phyloP scores from a whole-genome alignment of 306 rosid genomes.

The Gynostemma pentaphyllum region DNA sequence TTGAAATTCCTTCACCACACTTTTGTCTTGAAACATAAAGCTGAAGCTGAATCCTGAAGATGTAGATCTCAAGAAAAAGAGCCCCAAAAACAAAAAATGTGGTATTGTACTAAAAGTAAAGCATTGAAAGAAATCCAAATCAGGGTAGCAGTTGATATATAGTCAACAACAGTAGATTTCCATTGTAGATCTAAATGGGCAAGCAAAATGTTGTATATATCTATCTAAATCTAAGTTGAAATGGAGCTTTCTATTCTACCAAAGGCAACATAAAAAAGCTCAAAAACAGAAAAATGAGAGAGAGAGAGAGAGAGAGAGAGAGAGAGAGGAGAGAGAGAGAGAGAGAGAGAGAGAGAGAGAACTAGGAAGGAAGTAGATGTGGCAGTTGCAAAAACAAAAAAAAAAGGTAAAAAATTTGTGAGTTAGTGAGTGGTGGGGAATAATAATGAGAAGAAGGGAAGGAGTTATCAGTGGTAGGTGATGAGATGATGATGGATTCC shows the following conservation, averaged over 20 bases:
- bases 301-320: too few relatives aligned
- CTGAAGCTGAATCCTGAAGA: conserved; percentile 11
- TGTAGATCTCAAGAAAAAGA: conserved; percentile 29
- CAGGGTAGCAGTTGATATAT: conserved; percentile 7
- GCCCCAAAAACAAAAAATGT: conserved; percentile 5
- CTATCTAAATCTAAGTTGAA: conserved; percentile 56
- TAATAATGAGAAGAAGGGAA: conserved; percentile 30
- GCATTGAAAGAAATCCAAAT: conserved; percentile 13
- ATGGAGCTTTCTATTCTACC: conserved; percentile 52
- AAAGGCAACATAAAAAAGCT: too few relatives aligned
- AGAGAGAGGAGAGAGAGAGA: too few relatives aligned
- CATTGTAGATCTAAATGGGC: conserved; percentile 10
- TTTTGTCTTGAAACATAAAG: conserved; percentile 11
- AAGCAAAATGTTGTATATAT: conserved; percentile 28
- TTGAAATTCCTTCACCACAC: conserved; percentile 29
- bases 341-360: conserved; percentile 17
- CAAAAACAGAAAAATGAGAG: too few relatives aligned
- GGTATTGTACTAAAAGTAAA: background rate
- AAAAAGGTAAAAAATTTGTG: conserved; percentile 21
- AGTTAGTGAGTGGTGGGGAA: conserved; percentile 22
- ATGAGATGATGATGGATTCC: conserved; percentile 35
- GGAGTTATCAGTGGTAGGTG: conserved; percentile 79
- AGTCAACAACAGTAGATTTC: conserved; percentile 1
- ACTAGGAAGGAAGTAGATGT: conserved; percentile 13
- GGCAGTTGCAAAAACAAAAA: conserved; percentile 1